Evolutionary conservation across 345 rosid species (phyloP).

Genomic region (Eucalyptus regnans): DNA sequence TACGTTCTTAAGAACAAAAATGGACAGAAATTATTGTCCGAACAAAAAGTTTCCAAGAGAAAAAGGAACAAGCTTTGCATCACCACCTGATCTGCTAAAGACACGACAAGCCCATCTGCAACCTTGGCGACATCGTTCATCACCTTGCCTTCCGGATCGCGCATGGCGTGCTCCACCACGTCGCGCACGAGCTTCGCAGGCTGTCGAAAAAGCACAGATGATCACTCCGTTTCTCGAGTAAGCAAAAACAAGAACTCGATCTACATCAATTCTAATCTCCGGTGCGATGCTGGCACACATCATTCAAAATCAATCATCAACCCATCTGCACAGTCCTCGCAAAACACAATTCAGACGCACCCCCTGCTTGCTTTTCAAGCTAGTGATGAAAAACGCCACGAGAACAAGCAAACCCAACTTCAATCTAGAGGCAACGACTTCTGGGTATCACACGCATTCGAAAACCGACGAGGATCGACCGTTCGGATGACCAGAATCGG

Average conservation of each 20-base stretch:
- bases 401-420: not conserved
- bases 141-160: conserved; percentile 65
- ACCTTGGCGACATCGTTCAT: conserved; percentile 81
- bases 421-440: not conserved
- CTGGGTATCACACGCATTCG: not conserved
- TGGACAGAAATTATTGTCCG: no score
- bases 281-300: not conserved
- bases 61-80: not conserved
- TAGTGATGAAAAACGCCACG: not conserved
- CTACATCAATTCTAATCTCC: not conserved
- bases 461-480: not conserved
- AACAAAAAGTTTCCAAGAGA: no score
- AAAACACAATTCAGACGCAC: not conserved
- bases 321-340: not conserved
- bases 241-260: not conserved
- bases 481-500: no score
- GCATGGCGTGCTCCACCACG: conserved; percentile 78
- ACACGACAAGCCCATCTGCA: conserved; percentile 91
- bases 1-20: no score
- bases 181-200: conserved; percentile 72
- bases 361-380: not conserved
- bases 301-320: not conserved
- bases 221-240: not conserved
- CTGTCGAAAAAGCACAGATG: not conserved
- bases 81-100: conserved; percentile 80